A percentile compares a stretch with the other conserved stretches of the same genome.
These are phyloP conservation scores for Heliocybe sulcata DNA, from an alignment of 1,284 basidiomycete species.

Conservation along the genomic window DNA sequence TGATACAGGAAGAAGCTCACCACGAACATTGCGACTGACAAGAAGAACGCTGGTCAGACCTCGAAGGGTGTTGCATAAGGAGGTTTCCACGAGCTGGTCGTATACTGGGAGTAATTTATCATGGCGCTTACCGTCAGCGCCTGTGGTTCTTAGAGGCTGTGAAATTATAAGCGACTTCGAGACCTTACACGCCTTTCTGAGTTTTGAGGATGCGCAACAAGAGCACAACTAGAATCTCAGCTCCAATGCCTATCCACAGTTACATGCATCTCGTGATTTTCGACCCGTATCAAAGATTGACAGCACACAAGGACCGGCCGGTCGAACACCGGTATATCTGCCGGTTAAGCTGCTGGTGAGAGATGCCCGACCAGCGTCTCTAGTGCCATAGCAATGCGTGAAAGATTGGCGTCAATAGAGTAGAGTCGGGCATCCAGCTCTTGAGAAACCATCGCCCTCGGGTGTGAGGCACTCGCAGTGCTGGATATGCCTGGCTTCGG, in stretches of 20 bases:
- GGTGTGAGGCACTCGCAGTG: neutral
- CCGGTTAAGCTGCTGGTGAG: neutral
- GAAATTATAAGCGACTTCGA: neutral
- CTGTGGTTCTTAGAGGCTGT: neutral
- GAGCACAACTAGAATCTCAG: no score
- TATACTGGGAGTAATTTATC: neutral
- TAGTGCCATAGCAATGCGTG: neutral
- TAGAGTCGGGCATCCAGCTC: neutral
- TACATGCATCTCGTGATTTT: no score
- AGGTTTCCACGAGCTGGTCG: neutral
- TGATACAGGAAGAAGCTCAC: slow-evolving; percentile 23
- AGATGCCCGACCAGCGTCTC: neutral
- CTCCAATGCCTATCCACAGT: no score
- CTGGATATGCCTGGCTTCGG: slow-evolving; percentile 5
- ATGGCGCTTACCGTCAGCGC: neutral
- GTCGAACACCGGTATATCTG: neutral
- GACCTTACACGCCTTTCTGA: neutral
- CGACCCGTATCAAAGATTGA: no score
- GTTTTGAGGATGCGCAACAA: no score
- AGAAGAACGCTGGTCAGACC: slow-evolving; percentile 21
- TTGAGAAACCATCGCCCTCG: neutral
- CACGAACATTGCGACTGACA: slow-evolving; percentile 29
- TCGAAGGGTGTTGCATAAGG: slow-evolving; percentile 22
- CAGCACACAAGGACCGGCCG: no score
- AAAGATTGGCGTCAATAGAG: neutral